These are phyloP conservation scores for Ceratocystiopsis minuta DNA, from an alignment of 2,329 filamentous ascomycete species.

Conservation along the genomic window DNA sequence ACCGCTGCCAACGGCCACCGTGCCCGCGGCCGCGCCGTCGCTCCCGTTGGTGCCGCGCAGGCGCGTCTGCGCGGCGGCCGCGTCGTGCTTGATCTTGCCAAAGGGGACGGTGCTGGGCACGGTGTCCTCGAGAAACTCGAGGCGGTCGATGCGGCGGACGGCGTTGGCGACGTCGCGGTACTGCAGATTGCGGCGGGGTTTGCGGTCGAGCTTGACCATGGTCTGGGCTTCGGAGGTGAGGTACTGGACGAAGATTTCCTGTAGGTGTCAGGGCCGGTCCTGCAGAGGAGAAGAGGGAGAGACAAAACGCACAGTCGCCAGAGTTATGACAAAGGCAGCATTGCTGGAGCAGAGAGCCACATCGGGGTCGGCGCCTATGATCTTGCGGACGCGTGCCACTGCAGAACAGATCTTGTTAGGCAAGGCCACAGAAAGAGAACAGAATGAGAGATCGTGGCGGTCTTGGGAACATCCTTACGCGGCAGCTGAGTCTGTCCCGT, in stretches of 20 bases:
- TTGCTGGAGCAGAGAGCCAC: conserved; percentile 79
- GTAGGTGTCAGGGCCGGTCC: background rate
- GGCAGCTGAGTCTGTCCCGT: conserved; percentile 76
- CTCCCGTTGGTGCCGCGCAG: conserved; percentile 15
- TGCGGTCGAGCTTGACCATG: conserved; percentile 77
- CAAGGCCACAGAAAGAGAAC: too few relatives aligned
- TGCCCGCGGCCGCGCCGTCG: background rate
- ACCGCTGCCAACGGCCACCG: background rate
- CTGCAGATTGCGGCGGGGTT: conserved; percentile 83
- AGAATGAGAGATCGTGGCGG: too few relatives aligned
- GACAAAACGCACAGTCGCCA: conserved; percentile 50
- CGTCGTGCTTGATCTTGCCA: conserved; percentile 55
- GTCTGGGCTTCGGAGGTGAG: conserved; percentile 71
- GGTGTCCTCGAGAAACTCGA: conserved; percentile 85
- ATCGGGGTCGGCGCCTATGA: conserved; percentile 75
- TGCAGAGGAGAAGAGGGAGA: background rate
- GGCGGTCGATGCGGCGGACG: conserved; percentile 73
- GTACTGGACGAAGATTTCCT: conserved; percentile 94
- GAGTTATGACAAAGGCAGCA: conserved; percentile 80
- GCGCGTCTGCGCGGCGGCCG: conserved; percentile 29
- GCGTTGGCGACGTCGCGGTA: conserved; percentile 87
- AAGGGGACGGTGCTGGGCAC: conserved; percentile 74
- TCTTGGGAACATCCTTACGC: conserved; percentile 38
- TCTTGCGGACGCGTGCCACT: conserved; percentile 95
- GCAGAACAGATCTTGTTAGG: background rate